A percentile compares a stretch with the other conserved stretches of the same genome.
Evolutionary conservation across 768 basidiomycete species (phyloP).

Genomic region (Rhizopogon vulgaris): DNA sequence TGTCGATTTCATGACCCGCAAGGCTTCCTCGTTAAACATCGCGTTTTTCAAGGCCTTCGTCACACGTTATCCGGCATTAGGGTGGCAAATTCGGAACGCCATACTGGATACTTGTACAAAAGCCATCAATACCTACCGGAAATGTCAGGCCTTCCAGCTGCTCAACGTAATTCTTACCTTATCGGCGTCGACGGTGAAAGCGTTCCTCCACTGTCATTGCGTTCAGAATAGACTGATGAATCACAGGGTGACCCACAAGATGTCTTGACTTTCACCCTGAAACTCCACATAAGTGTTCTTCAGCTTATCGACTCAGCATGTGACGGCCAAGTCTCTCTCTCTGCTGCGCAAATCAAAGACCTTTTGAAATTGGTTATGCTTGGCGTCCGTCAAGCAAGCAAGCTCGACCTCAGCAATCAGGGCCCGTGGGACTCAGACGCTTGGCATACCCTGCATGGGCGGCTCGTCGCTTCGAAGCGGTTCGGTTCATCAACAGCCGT

Average conservation of each 20-base stretch:
- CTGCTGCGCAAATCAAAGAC: constrained; percentile 70
- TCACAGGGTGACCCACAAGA: constrained; percentile 34
- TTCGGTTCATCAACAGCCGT: constrained; percentile 61
- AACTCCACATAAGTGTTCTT: constrained; percentile 45
- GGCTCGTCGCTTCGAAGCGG: constrained; percentile 45
- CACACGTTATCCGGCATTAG: constrained; percentile 54
- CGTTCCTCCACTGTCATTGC: neutral
- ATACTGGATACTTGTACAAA: constrained; percentile 51
- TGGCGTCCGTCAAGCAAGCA: constrained; percentile 54
- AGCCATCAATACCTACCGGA: constrained; percentile 73
- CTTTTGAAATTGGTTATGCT: constrained; percentile 63
- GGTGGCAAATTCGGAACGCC: constrained; percentile 58
- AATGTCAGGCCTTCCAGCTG: constrained; percentile 68
- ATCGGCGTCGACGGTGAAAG: constrained; percentile 42
- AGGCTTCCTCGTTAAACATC: constrained; percentile 68
- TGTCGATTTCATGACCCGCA: constrained; percentile 71
- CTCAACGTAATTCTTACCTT: constrained; percentile 58
- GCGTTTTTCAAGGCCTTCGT: constrained; percentile 77
- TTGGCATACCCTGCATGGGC: constrained; percentile 47
- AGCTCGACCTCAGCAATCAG: constrained; percentile 31
- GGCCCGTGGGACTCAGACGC: constrained; percentile 53
- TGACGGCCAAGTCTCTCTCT: constrained; percentile 39
- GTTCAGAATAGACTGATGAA: constrained; percentile 6
- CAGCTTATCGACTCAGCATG: constrained; percentile 44
- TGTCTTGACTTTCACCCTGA: constrained; percentile 42